Base-by-base conservation (phyloP, 192 early-diverging fungal genomes). In the Rhizophlyctis rosea region DNA sequence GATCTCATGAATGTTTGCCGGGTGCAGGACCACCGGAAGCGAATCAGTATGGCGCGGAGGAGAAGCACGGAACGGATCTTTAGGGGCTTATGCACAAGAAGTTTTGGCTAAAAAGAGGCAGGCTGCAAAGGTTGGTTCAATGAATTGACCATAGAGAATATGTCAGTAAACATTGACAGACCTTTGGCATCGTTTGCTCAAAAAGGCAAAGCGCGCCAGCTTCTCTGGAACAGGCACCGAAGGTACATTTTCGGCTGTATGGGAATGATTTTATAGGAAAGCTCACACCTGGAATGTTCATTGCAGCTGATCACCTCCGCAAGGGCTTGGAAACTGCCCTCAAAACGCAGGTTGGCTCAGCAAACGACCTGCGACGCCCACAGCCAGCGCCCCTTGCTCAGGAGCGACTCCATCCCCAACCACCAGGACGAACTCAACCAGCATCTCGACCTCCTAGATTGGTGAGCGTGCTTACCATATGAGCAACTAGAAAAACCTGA, bases 31-130 rank as follows among this genome's bases (percentile, higher is more conserved):
- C 11, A 23, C 39, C 23, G 29, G 29, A 24, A 49, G 27, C 16
- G 35, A 2, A 1, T 61, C 59, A 5, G 47, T 56, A 11, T 68
- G 67, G 67, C 49, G 47, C 21, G 49, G 34, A 18, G 68, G 62
- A 23, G 28, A 36, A 14, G 27, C 25, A 25, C 23, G 44, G 23
- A 24, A 27, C 3, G 61, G 62, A 28, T 53, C 56, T 7, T 32
- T 70, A 11, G 50, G 21, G 11, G 51, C 59, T 0, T 70, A 70
- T 54, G 68, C 68, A n/a, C 9, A 50, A 4, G 68, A 70, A 29
- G 68, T 70, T 5, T 36, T 70, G 25, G 68, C 68, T 7, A 64
- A 70, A 50, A 70, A 70, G 52, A 64, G 58, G 24, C 53, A 61
- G 9, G 61, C 60, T 1, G 23, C 56, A 16, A 56, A 70, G 61